phyloP scores from a whole-genome alignment of 495 filamentous ascomycete species.

The Neurospora tetraspora region DNA sequence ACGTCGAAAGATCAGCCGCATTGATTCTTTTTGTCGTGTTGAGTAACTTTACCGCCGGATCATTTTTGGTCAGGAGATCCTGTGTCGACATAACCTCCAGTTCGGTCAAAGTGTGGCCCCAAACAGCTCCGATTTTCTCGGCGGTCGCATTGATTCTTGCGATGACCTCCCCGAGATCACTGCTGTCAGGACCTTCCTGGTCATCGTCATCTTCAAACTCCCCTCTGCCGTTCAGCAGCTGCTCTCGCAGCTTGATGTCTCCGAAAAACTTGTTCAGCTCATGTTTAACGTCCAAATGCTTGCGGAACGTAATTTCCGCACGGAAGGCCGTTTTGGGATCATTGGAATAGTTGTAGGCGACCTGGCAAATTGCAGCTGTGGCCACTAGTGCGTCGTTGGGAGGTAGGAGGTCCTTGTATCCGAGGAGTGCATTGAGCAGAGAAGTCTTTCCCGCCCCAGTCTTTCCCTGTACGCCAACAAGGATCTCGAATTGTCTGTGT shows the following conservation, averaged over 20 bases:
- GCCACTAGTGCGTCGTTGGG: constrained; percentile 13
- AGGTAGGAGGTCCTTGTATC: constrained; percentile 11
- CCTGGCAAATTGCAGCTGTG: constrained; percentile 15
- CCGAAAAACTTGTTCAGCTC: constrained; percentile 11
- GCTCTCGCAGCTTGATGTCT: background rate
- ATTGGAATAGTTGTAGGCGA: constrained; percentile 8
- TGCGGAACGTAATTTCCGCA: constrained; percentile 9
- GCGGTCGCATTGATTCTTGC: background rate
- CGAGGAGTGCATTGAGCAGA: constrained; percentile 18
- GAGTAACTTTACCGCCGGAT: constrained; percentile 1
- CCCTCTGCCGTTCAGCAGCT: background rate
- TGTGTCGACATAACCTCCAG: constrained; percentile 18
- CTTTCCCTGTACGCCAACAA: constrained; percentile 16
- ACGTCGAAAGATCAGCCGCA: background rate
- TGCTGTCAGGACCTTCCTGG: background rate
- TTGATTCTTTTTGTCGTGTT: background rate
- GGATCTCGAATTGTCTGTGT: constrained; percentile 2
- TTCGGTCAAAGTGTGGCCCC: background rate
- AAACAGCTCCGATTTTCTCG: constrained; percentile 5
- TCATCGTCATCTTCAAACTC: background rate
- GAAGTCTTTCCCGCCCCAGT: constrained; percentile 24
- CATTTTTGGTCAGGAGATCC: constrained; percentile 2
- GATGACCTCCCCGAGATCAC: background rate
- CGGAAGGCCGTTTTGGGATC: constrained; percentile 5
- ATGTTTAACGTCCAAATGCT: background rate